A percentile compares a stretch with the other conserved stretches of the same genome.
Evolutionary conservation across 169 alveolate species (phyloP).

Genomic region (Babesia caballi): DNA sequence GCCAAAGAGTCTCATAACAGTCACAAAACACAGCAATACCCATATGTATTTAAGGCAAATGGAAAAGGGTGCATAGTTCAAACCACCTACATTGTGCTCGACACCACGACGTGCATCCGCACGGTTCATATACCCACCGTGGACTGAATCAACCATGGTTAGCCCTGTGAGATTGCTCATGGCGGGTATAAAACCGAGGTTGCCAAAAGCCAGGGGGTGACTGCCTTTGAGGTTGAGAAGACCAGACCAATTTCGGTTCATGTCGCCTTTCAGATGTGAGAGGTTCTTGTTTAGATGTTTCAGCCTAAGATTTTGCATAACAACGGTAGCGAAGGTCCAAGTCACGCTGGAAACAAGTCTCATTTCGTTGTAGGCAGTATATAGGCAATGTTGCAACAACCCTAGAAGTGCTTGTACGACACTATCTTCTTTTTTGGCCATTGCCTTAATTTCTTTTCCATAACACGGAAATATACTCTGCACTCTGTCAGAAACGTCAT

Average conservation of each 20-base stretch:
- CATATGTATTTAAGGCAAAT: conserved; percentile 6
- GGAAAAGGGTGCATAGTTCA: background rate
- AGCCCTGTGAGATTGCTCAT: background rate
- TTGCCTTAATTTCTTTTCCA: background rate
- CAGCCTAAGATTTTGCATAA: background rate
- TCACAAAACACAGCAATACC: background rate
- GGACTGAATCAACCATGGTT: background rate
- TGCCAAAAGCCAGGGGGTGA: background rate
- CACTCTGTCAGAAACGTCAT: background rate
- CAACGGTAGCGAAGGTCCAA: background rate
- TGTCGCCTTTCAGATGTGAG: background rate
- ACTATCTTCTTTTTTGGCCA: background rate
- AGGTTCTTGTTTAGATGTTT: background rate
- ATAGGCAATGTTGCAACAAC: background rate
- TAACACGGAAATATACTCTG: background rate
- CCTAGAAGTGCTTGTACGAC: background rate
- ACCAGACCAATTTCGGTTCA: background rate
- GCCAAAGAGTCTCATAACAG: background rate
- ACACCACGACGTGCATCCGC: background rate
- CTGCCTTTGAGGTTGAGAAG: background rate
- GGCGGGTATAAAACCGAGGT: background rate
- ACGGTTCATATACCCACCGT: background rate
- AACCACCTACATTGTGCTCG: background rate
- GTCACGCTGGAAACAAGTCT: background rate
- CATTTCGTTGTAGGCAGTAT: background rate